Evolutionary conservation across 2,329 filamentous ascomycete genomes (phyloP).

Genomic region (Colletotrichum sp.): DNA sequence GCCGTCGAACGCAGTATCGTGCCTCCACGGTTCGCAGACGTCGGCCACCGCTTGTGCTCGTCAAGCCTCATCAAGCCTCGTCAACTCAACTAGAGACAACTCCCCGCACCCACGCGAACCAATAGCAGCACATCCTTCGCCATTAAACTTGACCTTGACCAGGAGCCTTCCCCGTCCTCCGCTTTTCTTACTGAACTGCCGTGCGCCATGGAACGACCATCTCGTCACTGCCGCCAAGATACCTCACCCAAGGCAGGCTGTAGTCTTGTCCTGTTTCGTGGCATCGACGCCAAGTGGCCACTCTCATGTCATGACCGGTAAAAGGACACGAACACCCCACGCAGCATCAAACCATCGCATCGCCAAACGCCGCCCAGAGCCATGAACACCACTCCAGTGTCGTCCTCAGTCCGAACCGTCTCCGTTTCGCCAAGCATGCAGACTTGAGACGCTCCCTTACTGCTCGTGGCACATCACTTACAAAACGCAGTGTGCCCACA

Average conservation of each 20-base stretch:
- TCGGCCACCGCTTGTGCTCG: not conserved
- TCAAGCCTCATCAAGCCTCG: not conserved
- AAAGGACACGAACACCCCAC: not conserved
- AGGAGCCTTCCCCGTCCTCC: not conserved
- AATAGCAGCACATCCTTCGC: not conserved
- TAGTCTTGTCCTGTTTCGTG: not conserved
- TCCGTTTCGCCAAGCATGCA: slow-evolving; percentile 8
- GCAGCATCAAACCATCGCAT: not conserved
- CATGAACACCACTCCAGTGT: not conserved
- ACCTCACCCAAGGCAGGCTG: not conserved
- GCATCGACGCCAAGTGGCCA: not conserved
- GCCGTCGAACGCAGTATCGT: not conserved
- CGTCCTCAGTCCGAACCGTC: not conserved
- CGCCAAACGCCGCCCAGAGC: not conserved
- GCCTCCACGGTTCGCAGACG: not conserved
- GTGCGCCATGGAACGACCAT: not conserved
- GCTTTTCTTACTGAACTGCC: not conserved
- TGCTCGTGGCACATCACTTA: not conserved
- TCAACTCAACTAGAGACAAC: not conserved
- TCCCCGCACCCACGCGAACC: not conserved
- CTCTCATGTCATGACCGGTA: not conserved
- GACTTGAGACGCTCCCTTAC: slow-evolving; percentile 5
- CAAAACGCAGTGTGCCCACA: not conserved
- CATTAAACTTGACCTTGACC: not conserved
- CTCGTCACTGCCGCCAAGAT: not conserved